Base-by-base conservation (phyloP, 2,329 filamentous ascomycete species). In the Talaromyces albobiverticillius region DNA sequence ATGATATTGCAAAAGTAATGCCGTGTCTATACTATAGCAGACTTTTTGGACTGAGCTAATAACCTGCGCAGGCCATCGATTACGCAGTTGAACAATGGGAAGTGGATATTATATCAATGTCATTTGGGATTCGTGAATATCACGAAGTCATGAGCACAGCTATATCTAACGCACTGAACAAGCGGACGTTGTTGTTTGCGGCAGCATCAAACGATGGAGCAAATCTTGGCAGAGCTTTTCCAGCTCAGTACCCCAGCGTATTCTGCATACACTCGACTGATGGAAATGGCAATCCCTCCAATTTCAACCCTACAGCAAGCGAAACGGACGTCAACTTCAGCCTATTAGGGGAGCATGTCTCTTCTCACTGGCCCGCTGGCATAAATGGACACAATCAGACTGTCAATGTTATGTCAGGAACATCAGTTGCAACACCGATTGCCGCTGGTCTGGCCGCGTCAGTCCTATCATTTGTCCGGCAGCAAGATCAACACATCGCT, bases 91-190 rank as follows among this genome's bases (percentile, higher is more conserved):
- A 61, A 3, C 38, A 58, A 10, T 60, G 58, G 58, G 26, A 61
- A 20, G 64, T 58, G 0, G 57, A 66, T 32, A 61, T 67, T 36
- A 63, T 66, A 18, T 61, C 59, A 32, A 63, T 67, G 60, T 65
- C 64, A 0, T 65, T 67, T 38, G 64, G 60, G 2, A 57, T 63
- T 25, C 45, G 55, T 3, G 40, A 56, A 3, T 11, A 29, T 22
- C 26, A 59, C 29, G 25, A 34, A 4, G 46, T 42, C 2, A 58
- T 58, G n/a, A 25, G 50, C 1, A 34, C 18, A 1, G 56, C 57
- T 1, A 36, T 62, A n/a, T n/a, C 36, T n/a, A 4, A 29, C 3
- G 56, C 42, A 7, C 42, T 14, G 11, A 34, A 29, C 2, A 49
- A 50, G n/a, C n/a, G 46, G n/a, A 52, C 51, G 41, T n/a, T 58